phyloP scores from a whole-genome alignment of 2,329 filamentous ascomycete genomes.

The Aspergillus fumigatus region DNA sequence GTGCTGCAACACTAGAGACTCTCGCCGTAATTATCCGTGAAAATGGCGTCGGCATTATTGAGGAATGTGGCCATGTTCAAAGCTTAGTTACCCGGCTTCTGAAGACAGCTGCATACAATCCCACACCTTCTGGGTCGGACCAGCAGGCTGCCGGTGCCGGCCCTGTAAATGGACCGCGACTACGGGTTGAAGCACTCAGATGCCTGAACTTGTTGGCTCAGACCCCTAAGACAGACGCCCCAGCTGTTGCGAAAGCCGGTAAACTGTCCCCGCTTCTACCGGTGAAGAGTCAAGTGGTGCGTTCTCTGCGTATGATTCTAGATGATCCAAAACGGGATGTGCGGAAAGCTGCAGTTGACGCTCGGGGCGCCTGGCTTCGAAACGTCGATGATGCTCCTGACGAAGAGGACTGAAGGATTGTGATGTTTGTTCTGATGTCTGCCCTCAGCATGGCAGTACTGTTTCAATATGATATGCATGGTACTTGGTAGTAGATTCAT shows the following conservation, averaged over 20 bases:
- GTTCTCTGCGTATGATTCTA: slow-evolving; percentile 50
- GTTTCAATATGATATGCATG: background rate
- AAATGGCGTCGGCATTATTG: slow-evolving; percentile 48
- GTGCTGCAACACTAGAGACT: slow-evolving; percentile 57
- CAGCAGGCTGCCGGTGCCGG: background rate
- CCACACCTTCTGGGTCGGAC: slow-evolving; percentile 2
- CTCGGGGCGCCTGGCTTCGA: slow-evolving; percentile 56
- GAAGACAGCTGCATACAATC: slow-evolving; percentile 36
- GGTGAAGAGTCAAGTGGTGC: slow-evolving; percentile 54
- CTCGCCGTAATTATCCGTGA: slow-evolving; percentile 56
- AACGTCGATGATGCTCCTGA: slow-evolving; percentile 55
- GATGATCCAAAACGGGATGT: slow-evolving; percentile 62
- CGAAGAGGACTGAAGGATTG: slow-evolving; percentile 45
- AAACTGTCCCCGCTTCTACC: slow-evolving; percentile 48
- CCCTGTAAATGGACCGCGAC: slow-evolving; percentile 21
- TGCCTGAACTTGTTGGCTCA: slow-evolving; percentile 38
- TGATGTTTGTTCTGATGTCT: background rate
- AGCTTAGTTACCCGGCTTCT: slow-evolving; percentile 55
- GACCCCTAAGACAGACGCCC: slow-evolving; percentile 15
- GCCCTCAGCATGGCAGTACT: background rate
- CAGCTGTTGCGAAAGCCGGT: slow-evolving; percentile 21
- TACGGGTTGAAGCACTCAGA: slow-evolving; percentile 33
- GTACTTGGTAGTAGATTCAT: background rate
- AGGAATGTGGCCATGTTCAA: slow-evolving; percentile 52
- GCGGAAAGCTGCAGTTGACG: slow-evolving; percentile 58